phyloP scores from a whole-genome alignment of 106 monocot species.

The Acorus calamus region DNA sequence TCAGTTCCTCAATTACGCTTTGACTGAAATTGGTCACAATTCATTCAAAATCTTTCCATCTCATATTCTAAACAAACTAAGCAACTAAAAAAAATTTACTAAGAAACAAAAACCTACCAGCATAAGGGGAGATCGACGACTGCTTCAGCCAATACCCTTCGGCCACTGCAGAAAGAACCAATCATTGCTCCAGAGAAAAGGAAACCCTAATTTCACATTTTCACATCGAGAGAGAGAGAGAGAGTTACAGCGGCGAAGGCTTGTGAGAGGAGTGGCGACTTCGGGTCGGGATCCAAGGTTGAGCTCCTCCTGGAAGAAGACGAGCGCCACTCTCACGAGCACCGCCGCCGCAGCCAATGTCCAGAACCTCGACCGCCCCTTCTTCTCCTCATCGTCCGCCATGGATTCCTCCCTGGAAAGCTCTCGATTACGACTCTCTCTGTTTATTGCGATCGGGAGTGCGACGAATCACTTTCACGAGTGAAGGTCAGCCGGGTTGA shows the following conservation, averaged over 20 bases:
- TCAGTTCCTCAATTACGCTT: too few species aligned
- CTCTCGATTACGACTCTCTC: too few species aligned
- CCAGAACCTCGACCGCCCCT: constrained; percentile 5
- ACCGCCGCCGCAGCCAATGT: constrained; percentile 22
- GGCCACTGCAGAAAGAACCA: constrained; percentile 40
- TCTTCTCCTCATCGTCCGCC: too few species aligned
- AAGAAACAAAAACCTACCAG: constrained; percentile 34
- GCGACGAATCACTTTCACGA: too few species aligned
- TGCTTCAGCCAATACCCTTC: constrained; percentile 97
- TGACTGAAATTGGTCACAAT: too few species aligned
- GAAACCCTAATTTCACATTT: neutral
- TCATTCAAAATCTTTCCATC: too few species aligned
- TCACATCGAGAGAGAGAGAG: neutral
- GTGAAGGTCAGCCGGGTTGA: too few species aligned
- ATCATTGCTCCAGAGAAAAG: neutral
- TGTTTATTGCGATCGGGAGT: too few species aligned
- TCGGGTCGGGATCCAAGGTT: constrained; percentile 75
- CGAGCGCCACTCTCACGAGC: constrained; percentile 42
- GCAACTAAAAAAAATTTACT: too few species aligned
- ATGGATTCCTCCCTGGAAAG: too few species aligned
- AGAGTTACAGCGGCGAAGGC: constrained; percentile 66
- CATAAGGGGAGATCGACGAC: constrained; percentile 64
- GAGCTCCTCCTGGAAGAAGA: constrained; percentile 48
- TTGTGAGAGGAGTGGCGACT: constrained; percentile 88
- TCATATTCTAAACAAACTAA: too few species aligned